phyloP scores from a whole-genome alignment of 1,139 yeast genomes.

The Lodderomyces metapsilosis region DNA sequence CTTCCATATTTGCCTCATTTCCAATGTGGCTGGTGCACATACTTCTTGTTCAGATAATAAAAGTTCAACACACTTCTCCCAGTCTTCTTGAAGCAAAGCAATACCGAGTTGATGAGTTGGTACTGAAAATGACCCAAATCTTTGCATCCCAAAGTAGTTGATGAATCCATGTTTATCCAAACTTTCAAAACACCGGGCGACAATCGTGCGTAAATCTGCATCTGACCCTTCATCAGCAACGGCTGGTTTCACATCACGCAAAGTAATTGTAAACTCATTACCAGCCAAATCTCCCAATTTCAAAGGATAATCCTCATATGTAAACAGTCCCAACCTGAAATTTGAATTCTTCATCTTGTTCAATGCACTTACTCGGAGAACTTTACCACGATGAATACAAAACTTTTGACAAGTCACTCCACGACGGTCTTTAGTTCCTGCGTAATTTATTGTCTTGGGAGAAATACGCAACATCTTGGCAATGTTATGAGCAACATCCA shows the following conservation, averaged over 20 bases:
- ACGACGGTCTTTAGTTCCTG: conserved; percentile 96
- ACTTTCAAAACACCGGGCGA: conserved; percentile 55
- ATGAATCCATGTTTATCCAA: conserved; percentile 73
- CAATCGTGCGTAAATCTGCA: conserved; percentile 38
- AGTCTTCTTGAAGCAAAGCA: conserved; percentile 65
- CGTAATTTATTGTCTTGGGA: conserved; percentile 67
- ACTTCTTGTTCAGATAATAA: conserved; percentile 82
- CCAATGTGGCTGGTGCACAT: conserved; percentile 77
- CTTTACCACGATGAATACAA: conserved; percentile 67
- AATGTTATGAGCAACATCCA: conserved; percentile 84
- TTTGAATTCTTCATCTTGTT: conserved; percentile 71
- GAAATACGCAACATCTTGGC: conserved; percentile 74
- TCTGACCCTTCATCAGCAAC: conserved; percentile 16
- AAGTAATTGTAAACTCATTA: conserved; percentile 81
- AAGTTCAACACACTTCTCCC: conserved; percentile 77
- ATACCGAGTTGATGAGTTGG: conserved; percentile 88
- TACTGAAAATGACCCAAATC: conserved; percentile 93
- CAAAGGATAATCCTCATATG: conserved; percentile 61
- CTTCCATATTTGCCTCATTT: conserved; percentile 81
- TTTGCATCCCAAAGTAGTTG: conserved; percentile 94
- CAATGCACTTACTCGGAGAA: conserved; percentile 75
- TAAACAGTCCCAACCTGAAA: conserved; percentile 72
- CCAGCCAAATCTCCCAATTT: conserved; percentile 83
- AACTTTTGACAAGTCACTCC: conserved; percentile 91
- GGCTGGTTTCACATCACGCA: conserved; percentile 57